Conservation (phyloP, 2,329 filamentous ascomycete genomes). For the Cladophialophora psammophila region DNA sequence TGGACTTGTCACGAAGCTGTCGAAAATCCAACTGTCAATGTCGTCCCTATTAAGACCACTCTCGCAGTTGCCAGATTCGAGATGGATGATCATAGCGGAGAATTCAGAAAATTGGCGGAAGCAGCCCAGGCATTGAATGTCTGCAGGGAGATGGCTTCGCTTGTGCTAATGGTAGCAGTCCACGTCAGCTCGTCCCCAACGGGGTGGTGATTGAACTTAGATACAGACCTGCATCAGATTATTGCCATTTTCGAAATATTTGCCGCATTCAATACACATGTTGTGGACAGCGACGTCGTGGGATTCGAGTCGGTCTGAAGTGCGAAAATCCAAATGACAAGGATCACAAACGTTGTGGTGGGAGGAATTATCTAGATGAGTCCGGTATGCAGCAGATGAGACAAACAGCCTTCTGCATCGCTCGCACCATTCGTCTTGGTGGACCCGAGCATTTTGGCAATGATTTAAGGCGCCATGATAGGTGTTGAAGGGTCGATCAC, state of each 20-base stretch:
- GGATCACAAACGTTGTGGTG: conserved; percentile 23
- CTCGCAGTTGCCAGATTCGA: conserved; percentile 41
- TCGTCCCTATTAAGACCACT: conserved; percentile 19
- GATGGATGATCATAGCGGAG: conserved; percentile 42
- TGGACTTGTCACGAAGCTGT: background rate
- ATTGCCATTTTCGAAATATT: conserved; percentile 25
- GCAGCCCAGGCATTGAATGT: conserved; percentile 39
- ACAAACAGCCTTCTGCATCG: conserved; percentile 33
- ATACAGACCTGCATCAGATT: conserved; percentile 35
- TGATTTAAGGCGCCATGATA: conserved; percentile 22
- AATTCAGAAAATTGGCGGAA: conserved; percentile 36
- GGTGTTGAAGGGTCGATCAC: conserved; percentile 27
- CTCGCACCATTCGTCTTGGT: conserved; percentile 33
- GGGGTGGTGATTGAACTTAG: background rate
- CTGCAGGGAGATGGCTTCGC: conserved; percentile 32
- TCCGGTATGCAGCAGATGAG: conserved; percentile 9
- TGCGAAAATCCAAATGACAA: conserved; percentile 16
- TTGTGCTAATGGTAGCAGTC: conserved; percentile 34
- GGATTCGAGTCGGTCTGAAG: conserved; percentile 8
- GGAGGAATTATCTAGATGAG: conserved; percentile 22
- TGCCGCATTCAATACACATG: conserved; percentile 19
- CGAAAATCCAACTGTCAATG: conserved; percentile 27
- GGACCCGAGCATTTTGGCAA: conserved; percentile 25
- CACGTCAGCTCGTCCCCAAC: background rate
- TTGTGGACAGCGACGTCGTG: conserved; percentile 32